Percentiles rank a stretch among this genome's conserved stretches.
phyloP scores from a whole-genome alignment of 108 stramenopile genomes.

The Stephanodiscus triporus region DNA sequence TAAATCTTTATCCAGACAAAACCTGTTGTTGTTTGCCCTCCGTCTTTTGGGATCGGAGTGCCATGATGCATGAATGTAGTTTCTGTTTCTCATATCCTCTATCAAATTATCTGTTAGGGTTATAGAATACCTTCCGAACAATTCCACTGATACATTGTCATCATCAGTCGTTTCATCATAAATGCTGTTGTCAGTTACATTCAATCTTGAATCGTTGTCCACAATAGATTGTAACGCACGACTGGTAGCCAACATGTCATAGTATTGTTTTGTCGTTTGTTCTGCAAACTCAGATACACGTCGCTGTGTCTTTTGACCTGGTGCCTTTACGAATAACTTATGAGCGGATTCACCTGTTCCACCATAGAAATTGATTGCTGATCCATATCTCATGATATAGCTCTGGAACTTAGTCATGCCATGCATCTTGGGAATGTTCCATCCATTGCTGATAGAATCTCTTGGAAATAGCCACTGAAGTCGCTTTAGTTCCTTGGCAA shows the following conservation, averaged over 20 bases:
- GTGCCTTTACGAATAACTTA: neutral
- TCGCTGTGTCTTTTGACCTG: neutral
- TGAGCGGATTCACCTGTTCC: neutral
- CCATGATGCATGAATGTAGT: no score
- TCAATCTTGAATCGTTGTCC: no score
- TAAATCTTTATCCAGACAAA: no score
- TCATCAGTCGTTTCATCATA: neutral
- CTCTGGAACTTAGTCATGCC: constrained; percentile 1
- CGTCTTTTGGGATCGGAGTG: no score
- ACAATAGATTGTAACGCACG: neutral
- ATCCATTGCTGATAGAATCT: neutral
- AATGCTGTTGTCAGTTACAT: neutral
- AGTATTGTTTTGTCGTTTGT: neutral
- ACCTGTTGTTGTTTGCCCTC: no score
- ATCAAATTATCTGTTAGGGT: no score
- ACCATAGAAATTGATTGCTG: constrained; percentile 7
- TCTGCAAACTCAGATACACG: neutral
- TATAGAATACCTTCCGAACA: no score
- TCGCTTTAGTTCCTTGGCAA: neutral
- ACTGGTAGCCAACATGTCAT: neutral
- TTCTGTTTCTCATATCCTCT: no score
- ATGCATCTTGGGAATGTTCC: neutral
- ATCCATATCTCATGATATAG: neutral
- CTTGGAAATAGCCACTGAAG: neutral
- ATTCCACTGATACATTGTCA: no score